Conservation (phyloP, 2,329 filamentous ascomycete genomes). For the Macroventuria anomochaeta region DNA sequence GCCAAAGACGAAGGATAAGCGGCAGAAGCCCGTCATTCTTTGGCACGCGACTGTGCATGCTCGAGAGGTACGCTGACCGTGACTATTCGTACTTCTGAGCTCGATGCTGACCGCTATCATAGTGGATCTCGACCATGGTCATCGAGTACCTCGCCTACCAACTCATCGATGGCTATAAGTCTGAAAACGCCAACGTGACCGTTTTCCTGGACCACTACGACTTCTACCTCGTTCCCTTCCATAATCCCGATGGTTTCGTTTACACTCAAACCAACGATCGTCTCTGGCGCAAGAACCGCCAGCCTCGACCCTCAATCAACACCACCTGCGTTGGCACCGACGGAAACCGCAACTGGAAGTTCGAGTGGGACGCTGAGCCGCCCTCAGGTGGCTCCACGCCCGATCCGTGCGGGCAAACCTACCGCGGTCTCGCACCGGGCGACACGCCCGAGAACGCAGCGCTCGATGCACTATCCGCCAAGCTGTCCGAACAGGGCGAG, state of each 20-base stretch:
- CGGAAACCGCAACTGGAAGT: slow-evolving; percentile 47
- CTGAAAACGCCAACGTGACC: slow-evolving; percentile 37
- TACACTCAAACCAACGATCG: slow-evolving; percentile 45
- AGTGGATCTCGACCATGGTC: slow-evolving; percentile 26
- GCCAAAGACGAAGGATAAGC: slow-evolving; percentile 5
- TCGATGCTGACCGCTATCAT: background rate
- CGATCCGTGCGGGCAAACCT: slow-evolving; percentile 42
- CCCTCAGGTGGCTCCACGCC: slow-evolving; percentile 34
- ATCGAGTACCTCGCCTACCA: slow-evolving; percentile 43
- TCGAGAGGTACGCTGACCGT: slow-evolving; percentile 46
- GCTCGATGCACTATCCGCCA: slow-evolving; percentile 55
- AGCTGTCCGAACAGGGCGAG: slow-evolving; percentile 47
- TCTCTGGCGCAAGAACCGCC: slow-evolving; percentile 47
- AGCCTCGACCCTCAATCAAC: slow-evolving; percentile 37
- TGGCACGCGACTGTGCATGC: slow-evolving; percentile 46
- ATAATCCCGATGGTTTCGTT: slow-evolving; percentile 45
- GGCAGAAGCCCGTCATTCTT: slow-evolving; percentile 40
- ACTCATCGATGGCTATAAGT: slow-evolving; percentile 38
- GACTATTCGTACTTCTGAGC: accelerated
- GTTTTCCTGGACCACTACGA: slow-evolving; percentile 38
- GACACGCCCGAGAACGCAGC: slow-evolving; percentile 43
- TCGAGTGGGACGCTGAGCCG: slow-evolving; percentile 39
- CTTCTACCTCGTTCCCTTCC: slow-evolving; percentile 44
- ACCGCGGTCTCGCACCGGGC: slow-evolving; percentile 40
- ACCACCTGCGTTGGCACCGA: slow-evolving; percentile 41